Percentiles rank a stretch among this genome's conserved stretches.
Conservation (phyloP, 352 stramenopile species). For the Phytophthora colocasiae region DNA sequence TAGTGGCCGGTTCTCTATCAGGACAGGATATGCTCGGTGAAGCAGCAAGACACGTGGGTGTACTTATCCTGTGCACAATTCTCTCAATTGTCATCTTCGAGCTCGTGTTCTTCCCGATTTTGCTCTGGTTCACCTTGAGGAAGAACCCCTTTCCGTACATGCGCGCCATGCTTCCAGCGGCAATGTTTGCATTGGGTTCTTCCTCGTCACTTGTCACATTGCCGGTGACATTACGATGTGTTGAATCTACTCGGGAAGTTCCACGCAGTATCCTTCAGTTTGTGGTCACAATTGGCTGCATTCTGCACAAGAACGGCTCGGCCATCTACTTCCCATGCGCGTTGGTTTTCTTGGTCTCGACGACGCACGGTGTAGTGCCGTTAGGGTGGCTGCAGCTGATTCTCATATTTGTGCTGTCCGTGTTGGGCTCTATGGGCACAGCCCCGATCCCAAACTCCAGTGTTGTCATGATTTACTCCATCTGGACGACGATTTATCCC, state of each 20-base stretch:
- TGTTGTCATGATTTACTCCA: constrained; percentile 79
- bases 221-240: constrained; percentile 70
- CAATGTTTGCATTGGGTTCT: constrained; percentile 72
- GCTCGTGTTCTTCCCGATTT: constrained; percentile 60
- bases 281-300: constrained; percentile 75
- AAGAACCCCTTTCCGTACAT: constrained; percentile 71
- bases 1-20: constrained; percentile 70
- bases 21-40: constrained; percentile 51
- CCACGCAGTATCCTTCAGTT: constrained; percentile 66
- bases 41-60: constrained; percentile 56
- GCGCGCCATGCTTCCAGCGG: constrained; percentile 64
- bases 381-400: constrained; percentile 58
- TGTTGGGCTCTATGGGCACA: constrained; percentile 66
- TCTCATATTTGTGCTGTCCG: constrained; percentile 67
- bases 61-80: constrained; percentile 65
- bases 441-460: constrained; percentile 75
- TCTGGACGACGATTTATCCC: constrained; percentile 79
- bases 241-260: constrained; percentile 66
- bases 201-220: constrained; percentile 74
- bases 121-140: constrained; percentile 51
- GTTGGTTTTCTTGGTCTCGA: constrained; percentile 73
- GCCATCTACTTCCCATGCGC: constrained; percentile 77
- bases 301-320: constrained; percentile 80
- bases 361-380: constrained; percentile 41
- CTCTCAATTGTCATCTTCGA: constrained; percentile 57